Percentiles rank a stretch among this genome's conserved stretches.
phyloP scores from a whole-genome alignment of 2,329 filamentous ascomycete genomes.

The Diplodia seriata region DNA sequence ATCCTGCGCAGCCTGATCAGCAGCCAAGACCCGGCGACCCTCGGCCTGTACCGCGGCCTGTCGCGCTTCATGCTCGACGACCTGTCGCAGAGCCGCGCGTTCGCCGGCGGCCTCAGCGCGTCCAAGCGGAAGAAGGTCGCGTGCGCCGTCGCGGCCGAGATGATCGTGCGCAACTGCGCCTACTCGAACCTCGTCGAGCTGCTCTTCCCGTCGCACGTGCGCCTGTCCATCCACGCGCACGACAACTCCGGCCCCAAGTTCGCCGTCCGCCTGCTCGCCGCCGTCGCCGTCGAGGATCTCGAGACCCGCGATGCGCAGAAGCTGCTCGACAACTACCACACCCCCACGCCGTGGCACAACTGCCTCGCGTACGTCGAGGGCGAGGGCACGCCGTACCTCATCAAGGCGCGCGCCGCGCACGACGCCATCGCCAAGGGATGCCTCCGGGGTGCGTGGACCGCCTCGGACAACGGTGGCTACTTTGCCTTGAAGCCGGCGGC shows the following conservation, averaged over 20 bases:
- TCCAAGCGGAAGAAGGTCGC: constrained; percentile 48
- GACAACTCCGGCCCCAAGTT: constrained; percentile 53
- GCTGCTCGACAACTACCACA: constrained; percentile 44
- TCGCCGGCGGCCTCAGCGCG: constrained; percentile 40
- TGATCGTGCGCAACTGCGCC: constrained; percentile 54
- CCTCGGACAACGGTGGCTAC: constrained; percentile 40
- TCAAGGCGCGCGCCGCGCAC: constrained; percentile 40
- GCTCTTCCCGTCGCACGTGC: constrained; percentile 54
- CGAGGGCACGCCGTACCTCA: constrained; percentile 41
- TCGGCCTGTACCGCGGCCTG: constrained; percentile 47
- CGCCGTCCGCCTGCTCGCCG: constrained; percentile 48
- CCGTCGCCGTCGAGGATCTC: constrained; percentile 42
- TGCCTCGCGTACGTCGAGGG: constrained; percentile 46
- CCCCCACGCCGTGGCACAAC: constrained; percentile 56
- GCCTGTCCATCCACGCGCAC: constrained; percentile 58
- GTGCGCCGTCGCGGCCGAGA: constrained; percentile 46
- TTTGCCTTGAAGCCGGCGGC: constrained; percentile 38
- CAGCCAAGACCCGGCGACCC: constrained; percentile 40
- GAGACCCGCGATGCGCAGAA: constrained; percentile 33
- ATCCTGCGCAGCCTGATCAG: constrained; percentile 42
- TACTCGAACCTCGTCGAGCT: constrained; percentile 58
- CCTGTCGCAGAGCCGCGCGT: constrained; percentile 39
- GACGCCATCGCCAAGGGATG: constrained; percentile 37
- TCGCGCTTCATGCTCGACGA: constrained; percentile 50
- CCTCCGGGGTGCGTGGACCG: constrained; percentile 41